A percentile compares a stretch with the other conserved stretches of the same genome.
Evolutionary conservation across 2,329 filamentous ascomycete species (phyloP).

Genomic region (Biscogniauxia marginata): DNA sequence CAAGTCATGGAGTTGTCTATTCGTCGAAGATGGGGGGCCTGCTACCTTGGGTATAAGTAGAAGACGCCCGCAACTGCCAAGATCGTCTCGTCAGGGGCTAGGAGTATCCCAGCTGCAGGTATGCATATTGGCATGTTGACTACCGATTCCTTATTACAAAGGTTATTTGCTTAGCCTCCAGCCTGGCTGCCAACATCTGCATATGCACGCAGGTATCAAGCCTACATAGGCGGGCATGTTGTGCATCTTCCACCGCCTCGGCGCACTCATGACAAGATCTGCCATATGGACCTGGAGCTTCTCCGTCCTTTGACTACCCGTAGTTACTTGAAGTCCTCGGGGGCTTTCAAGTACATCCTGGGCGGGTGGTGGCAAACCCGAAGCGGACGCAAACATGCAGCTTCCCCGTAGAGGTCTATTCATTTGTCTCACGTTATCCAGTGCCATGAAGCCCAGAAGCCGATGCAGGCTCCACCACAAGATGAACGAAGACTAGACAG

Average conservation of each 20-base stretch:
- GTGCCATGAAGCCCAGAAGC: conserved; percentile 14
- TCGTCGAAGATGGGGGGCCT: neutral
- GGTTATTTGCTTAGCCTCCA: neutral
- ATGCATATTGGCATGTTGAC: conserved; percentile 15
- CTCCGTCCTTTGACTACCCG: neutral
- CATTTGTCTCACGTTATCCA: conserved; percentile 17
- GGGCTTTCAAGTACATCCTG: conserved; percentile 2
- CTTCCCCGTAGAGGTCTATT: conserved; percentile 16
- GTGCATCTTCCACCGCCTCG: conserved; percentile 4
- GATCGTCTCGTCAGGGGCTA: conserved; percentile 8
- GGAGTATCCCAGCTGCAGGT: conserved; percentile 13
- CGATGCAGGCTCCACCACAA: conserved; percentile 12
- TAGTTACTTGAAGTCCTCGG: neutral
- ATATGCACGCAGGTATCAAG: conserved; percentile 11
- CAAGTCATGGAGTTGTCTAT: neutral
- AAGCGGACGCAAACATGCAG: conserved; percentile 22
- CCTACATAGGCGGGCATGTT: conserved; percentile 6
- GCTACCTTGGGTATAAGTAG: neutral
- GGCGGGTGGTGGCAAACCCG: conserved; percentile 11
- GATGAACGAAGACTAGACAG: conserved; percentile 16
- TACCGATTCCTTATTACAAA: conserved; percentile 10
- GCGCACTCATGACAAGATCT: neutral
- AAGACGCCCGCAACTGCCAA: conserved; percentile 4
- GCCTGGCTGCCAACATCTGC: conserved; percentile 2
- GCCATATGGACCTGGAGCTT: neutral